These are phyloP conservation scores for Hysterium pulicare DNA, from an alignment of 2,329 filamentous ascomycete species.

Conservation along the genomic window DNA sequence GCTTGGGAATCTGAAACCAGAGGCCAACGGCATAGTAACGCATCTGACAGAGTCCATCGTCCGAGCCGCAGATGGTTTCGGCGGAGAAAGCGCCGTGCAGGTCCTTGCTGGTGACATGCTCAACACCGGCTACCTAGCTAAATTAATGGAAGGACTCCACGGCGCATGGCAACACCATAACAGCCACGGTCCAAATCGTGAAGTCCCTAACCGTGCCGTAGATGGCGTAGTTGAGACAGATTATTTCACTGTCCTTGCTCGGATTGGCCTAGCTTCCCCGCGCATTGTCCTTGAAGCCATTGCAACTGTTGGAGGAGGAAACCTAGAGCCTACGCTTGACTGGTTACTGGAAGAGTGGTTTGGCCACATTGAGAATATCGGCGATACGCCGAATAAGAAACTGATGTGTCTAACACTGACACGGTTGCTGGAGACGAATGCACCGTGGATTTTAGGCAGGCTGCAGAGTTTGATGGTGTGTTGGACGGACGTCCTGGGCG, in stretches of 20 bases:
- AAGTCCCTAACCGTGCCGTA: conserved; percentile 65
- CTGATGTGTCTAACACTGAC: conserved; percentile 71
- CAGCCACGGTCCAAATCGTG: conserved; percentile 68
- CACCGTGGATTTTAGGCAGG: conserved; percentile 55
- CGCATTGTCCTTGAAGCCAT: conserved; percentile 59
- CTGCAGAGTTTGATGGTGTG: conserved; percentile 72
- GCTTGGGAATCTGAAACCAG: conserved; percentile 45
- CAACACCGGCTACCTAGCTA: conserved; percentile 55
- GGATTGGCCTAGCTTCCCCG: conserved; percentile 72
- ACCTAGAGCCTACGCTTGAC: conserved; percentile 33
- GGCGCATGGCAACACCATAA: conserved; percentile 65
- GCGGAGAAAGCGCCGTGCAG: conserved; percentile 52
- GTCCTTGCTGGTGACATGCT: conserved; percentile 54
- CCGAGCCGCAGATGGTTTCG: conserved; percentile 50
- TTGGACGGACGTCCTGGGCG: conserved; percentile 68
- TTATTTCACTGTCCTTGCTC: conserved; percentile 78
- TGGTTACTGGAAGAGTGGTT: conserved; percentile 63
- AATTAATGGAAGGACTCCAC: conserved; percentile 46
- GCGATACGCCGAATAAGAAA: conserved; percentile 64
- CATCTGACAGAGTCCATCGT: conserved; percentile 45
- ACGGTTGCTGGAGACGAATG: conserved; percentile 63
- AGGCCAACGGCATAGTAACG: conserved; percentile 47
- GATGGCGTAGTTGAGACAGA: conserved; percentile 76
- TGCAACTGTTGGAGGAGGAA: conserved; percentile 29
- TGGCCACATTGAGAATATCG: conserved; percentile 64